phyloP scores from a whole-genome alignment of 306 rosid genomes.

The Cicer cuneatum region DNA sequence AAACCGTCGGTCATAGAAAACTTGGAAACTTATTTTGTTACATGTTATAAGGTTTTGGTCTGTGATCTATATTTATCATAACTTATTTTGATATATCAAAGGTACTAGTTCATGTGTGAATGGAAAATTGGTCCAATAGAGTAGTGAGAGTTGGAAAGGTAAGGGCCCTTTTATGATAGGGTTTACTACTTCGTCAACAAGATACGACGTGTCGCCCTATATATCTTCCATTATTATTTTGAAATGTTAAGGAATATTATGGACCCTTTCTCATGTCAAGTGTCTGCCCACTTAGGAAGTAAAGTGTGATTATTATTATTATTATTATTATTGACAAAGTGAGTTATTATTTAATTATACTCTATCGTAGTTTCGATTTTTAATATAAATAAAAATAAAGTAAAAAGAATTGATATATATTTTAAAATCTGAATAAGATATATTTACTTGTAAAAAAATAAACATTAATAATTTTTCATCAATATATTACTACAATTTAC shows the following conservation, averaged over 20 bases:
- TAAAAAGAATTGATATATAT: too few relatives aligned
- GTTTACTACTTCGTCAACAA: conserved; percentile 27
- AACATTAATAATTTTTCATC: too few relatives aligned
- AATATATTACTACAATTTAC: too few relatives aligned
- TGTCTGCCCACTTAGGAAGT: conserved; percentile 18
- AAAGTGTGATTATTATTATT: too few relatives aligned
- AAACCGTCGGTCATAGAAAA: conserved; percentile 5
- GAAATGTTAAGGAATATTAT: conserved; percentile 34
- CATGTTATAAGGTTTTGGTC: conserved; percentile 14
- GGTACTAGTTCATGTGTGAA: background rate
- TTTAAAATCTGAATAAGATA: too few relatives aligned
- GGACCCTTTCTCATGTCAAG: conserved; percentile 31
- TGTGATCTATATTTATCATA: background rate
- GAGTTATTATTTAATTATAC: too few relatives aligned
- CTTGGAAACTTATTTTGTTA: conserved; percentile 7
- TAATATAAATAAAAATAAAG: too few relatives aligned
- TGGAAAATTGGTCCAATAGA: conserved; percentile 41
- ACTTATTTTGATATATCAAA: too few relatives aligned
- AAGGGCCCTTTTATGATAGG: conserved; percentile 16
- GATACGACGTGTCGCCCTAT: conserved; percentile 32
- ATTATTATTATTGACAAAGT: too few relatives aligned
- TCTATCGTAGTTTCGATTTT: too few relatives aligned
- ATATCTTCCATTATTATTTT: conserved; percentile 41
- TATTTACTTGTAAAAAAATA: too few relatives aligned
- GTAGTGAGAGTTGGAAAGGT: conserved; percentile 50